Percentiles rank a stretch among this genome's conserved stretches.
Conservation (phyloP, 1,139 yeast genomes). For the Yamadazyma conglobata region DNA sequence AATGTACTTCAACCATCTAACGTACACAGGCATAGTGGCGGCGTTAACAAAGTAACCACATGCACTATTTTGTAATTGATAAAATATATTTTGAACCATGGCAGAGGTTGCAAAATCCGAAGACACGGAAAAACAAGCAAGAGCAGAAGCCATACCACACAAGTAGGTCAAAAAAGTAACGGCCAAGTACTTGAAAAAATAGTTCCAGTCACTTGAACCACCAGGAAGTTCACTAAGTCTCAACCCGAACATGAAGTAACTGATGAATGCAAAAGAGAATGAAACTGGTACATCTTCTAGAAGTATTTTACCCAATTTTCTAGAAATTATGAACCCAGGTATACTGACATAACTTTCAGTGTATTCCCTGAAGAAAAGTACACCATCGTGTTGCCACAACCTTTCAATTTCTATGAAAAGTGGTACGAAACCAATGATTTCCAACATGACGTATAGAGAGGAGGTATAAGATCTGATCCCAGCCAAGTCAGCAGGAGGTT, state of each 20-base stretch:
- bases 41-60: conserved; percentile 82
- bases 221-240: conserved; percentile 25
- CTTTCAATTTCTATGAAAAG: conserved; percentile 72
- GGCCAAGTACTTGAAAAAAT: conserved; percentile 62
- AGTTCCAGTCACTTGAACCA: conserved; percentile 17
- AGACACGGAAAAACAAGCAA: conserved; percentile 54
- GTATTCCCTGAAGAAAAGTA: conserved; percentile 69
- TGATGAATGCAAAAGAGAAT: conserved; percentile 52
- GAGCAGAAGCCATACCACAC: conserved; percentile 54
- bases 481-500: conserved; percentile 56
- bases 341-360: conserved; percentile 68
- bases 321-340: conserved; percentile 62
- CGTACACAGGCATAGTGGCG: conserved; percentile 75
- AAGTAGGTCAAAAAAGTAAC: conserved; percentile 55
- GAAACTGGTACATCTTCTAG: conserved; percentile 71
- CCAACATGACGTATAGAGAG: conserved; percentile 58
- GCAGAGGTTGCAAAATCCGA: conserved; percentile 67
- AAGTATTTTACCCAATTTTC: conserved; percentile 63
- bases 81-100: conserved; percentile 57
- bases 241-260: conserved; percentile 80
- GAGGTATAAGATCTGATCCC: conserved; percentile 70
- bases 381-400: conserved; percentile 64
- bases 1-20: conserved; percentile 75
- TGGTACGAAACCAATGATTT: conserved; percentile 67
- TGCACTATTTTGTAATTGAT: conserved; percentile 72